A percentile compares a stretch with the other conserved stretches of the same genome.
Conservation (phyloP, 306 rosid genomes). For the Quercus cerris region DNA sequence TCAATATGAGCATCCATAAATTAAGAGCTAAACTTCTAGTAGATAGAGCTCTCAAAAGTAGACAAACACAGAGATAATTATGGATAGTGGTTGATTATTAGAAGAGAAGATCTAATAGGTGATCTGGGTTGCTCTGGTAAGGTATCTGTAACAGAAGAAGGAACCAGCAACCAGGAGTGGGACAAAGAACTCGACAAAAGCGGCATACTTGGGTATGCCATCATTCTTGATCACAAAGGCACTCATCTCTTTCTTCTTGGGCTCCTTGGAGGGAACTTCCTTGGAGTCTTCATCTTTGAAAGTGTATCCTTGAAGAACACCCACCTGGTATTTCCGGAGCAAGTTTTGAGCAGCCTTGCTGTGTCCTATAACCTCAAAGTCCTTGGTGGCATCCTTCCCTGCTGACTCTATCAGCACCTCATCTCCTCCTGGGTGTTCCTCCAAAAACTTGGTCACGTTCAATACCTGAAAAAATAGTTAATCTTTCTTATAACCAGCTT, state of each 20-base stretch:
- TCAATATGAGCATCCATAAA: background rate
- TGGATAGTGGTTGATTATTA: background rate
- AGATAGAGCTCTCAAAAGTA: background rate
- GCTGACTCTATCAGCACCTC: conserved; percentile 48
- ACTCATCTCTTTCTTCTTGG: conserved; percentile 45
- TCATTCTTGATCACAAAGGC: conserved; percentile 53
- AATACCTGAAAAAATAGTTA: conserved; percentile 35
- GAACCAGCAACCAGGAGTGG: conserved; percentile 40
- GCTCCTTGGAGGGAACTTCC: conserved; percentile 26
- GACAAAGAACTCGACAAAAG: conserved; percentile 32
- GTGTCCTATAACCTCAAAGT: conserved; percentile 51
- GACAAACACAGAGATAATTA: background rate
- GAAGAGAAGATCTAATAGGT: background rate
- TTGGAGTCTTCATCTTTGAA: conserved; percentile 25
- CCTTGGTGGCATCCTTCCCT: conserved; percentile 59
- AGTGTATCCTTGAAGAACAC: conserved; percentile 46
- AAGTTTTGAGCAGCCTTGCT: conserved; percentile 43
- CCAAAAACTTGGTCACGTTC: conserved; percentile 54
- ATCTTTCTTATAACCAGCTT: background rate
- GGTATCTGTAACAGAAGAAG: conserved; percentile 45
- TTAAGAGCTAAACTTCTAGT: background rate
- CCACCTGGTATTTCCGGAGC: conserved; percentile 50
- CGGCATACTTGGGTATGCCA: conserved; percentile 1
- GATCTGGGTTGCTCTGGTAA: conserved; percentile 7
- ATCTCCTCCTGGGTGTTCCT: conserved; percentile 66